Evolutionary conservation across 2,329 filamentous ascomycete species (phyloP).

Genomic region (Aspergillus nomiae): DNA sequence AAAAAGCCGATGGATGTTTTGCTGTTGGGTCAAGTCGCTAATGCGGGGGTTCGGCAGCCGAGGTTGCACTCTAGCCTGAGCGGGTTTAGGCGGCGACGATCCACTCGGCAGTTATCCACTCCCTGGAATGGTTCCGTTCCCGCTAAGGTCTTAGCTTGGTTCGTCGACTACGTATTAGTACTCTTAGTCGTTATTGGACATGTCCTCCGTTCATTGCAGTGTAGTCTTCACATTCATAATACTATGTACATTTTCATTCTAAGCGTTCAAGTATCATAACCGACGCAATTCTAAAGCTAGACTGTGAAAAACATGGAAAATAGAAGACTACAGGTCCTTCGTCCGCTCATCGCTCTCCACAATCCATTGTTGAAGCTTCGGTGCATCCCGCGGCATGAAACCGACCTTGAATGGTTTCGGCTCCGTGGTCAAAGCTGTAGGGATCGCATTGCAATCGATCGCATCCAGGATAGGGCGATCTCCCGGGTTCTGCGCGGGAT

Average conservation of each 20-base stretch:
- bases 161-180: too few relatives aligned
- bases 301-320: background rate
- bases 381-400: constrained; percentile 52
- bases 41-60: constrained; percentile 20
- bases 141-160: background rate
- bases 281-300: background rate
- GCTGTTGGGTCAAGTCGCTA: background rate
- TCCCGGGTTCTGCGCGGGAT: constrained; percentile 47
- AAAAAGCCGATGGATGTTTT: constrained; percentile 7
- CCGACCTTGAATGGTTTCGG: constrained; percentile 65
- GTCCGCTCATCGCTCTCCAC: constrained; percentile 55
- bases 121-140: background rate
- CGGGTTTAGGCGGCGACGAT: background rate
- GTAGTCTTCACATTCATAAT: background rate
- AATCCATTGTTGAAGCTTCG: constrained; percentile 55
- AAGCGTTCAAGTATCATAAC: background rate
- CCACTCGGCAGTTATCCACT: background rate
- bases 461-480: constrained; percentile 59
- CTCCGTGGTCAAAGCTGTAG: constrained; percentile 62
- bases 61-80: background rate
- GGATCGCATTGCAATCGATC: constrained; percentile 59
- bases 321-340: constrained; percentile 42
- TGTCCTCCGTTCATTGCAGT: background rate
- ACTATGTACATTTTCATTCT: constrained; percentile 6
- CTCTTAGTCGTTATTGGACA: background rate